phyloP scores from a whole-genome alignment of 306 rosid genomes.

The Lablab purpureus region DNA sequence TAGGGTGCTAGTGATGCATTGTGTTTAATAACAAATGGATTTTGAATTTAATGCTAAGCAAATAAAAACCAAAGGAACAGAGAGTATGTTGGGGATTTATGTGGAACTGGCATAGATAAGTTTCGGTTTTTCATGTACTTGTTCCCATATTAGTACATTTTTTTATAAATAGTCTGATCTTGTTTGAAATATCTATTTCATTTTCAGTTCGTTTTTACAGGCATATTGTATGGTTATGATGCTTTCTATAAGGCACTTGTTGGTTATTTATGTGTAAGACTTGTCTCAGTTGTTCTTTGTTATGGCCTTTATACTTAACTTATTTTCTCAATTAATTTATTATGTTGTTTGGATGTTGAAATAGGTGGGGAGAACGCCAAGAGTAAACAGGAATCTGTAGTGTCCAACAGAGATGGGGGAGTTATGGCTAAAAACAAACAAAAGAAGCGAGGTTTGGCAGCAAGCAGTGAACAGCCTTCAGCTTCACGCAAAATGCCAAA shows the following conservation, averaged over 20 bases:
- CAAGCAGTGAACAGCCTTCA: slow-evolving; percentile 53
- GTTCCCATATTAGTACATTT: no score
- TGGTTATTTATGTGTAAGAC: neutral
- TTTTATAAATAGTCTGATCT: slow-evolving; percentile 7
- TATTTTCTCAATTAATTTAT: neutral
- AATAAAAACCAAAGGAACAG: neutral
- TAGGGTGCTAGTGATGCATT: no score
- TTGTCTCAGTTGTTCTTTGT: slow-evolving; percentile 8
- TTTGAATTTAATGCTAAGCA: no score
- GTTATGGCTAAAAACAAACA: slow-evolving; percentile 48
- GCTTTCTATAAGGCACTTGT: neutral
- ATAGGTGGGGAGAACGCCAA: slow-evolving; percentile 51
- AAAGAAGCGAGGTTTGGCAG: slow-evolving; percentile 65
- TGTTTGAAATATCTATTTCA: neutral
- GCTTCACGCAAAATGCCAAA: slow-evolving; percentile 79
- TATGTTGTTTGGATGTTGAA: neutral
- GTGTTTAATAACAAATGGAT: no score
- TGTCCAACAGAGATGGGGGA: slow-evolving; percentile 12
- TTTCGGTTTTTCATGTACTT: neutral
- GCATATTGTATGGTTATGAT: slow-evolving; percentile 18
- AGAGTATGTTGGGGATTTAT: slow-evolving; percentile 7
- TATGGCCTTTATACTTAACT: neutral
- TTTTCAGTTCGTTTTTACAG: slow-evolving; percentile 8
- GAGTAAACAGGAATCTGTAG: slow-evolving; percentile 36
- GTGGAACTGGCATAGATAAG: slow-evolving; percentile 1